Evolutionary conservation across 441 rosid genomes (phyloP), one percentile per base, ranked within the genome.

Genomic region (Croton setiger): DNA sequence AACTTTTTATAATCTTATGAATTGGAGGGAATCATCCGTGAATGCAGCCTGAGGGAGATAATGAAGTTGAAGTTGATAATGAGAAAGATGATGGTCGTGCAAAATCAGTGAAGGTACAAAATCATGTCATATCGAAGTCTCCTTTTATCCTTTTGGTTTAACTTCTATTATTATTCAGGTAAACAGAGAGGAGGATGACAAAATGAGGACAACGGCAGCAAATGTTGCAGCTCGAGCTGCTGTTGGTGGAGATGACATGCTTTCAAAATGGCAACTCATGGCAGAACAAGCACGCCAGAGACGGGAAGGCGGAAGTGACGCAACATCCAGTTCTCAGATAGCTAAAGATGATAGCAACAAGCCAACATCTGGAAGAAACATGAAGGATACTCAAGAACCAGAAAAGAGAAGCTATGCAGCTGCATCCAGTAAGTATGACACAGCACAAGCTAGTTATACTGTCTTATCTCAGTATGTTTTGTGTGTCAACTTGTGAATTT

Each of bases 201-300:
- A 95, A 85, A 88, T 92, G 98, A 95, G 99, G 82, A 71, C 98
- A 33, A 90, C 89, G 9, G 99, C 97, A 60, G 98, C 99, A 80
- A 95, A 92, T 71, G 98, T 95, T 69, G 99, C 97, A 78, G 99
- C 98, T 45, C 90, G 98, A 63, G 97, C 89, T 79, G 99, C 98
- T 73, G 93, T 85, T 15, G 98, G 99, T 72, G 99, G 97, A 67
- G 97, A 90, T 71, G 98, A 95, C 81, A 63, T 92, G 84, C 73
- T 90, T 12, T 88, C 96, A 18, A 95, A 92, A 85, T 95, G 99
- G 98, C 97, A 92, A 79, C 83, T 89, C 63, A 92, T 95, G 98
- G 99, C 99, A 60, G 94, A 95, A 71, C 92, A 83, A 86, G 96
- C 96, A 6, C 94, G 97, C 67, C 93, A 92, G 81, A 92, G 90